phyloP scores from a whole-genome alignment of 805 yeast species.

The Candida silvicultrix region DNA sequence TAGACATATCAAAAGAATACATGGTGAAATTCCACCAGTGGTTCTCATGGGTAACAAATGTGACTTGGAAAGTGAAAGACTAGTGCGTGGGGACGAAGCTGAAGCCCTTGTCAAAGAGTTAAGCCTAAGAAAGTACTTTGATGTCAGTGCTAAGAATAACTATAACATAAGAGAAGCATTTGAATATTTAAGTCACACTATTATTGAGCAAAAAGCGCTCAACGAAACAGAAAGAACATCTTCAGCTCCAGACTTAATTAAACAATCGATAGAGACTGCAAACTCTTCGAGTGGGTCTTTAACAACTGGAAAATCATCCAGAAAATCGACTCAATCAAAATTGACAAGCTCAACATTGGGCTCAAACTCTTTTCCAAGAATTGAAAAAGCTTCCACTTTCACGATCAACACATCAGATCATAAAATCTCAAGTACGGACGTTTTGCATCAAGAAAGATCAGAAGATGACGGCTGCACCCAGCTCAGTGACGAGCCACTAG shows the following conservation, averaged over 20 bases:
- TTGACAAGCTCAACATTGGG: neutral
- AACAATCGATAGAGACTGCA: neutral
- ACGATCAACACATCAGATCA: neutral
- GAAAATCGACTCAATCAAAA: neutral
- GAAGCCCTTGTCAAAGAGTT: conserved; percentile 11
- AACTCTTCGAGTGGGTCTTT: neutral
- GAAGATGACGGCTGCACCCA: neutral
- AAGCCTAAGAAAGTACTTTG: conserved; percentile 8
- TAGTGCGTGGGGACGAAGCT: conserved; percentile 10
- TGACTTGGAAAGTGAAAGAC: conserved; percentile 8
- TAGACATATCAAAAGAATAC: conserved; percentile 14
- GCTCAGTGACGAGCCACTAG: neutral
- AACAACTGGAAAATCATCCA: neutral
- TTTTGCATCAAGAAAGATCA: neutral
- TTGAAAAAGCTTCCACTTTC: neutral
- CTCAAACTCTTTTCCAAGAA: neutral
- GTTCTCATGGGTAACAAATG: conserved; percentile 14
- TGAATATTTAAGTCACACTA: conserved; percentile 1
- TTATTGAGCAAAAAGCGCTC: conserved; percentile 2
- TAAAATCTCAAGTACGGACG: neutral
- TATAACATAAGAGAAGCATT: conserved; percentile 13
- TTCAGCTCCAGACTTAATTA: neutral
- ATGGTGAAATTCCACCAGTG: conserved; percentile 13
- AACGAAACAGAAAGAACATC: neutral
- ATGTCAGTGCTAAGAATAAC: conserved; percentile 14